Conservation (phyloP, 495 filamentous ascomycete genomes). For the Aspergillus bertholletiae region DNA sequence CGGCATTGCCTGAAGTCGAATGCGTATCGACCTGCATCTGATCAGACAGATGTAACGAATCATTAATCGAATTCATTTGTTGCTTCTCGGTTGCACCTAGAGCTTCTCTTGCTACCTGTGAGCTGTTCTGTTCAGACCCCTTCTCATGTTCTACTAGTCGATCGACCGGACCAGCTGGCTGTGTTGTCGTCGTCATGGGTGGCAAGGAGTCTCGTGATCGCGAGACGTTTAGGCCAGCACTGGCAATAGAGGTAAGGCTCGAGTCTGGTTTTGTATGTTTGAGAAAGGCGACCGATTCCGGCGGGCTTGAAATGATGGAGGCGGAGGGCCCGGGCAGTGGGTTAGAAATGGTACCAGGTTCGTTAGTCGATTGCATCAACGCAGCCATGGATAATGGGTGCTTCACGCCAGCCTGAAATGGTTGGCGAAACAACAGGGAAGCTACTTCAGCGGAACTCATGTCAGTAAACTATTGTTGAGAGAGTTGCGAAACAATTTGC, state of each 20-base stretch:
- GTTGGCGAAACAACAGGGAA: conserved; percentile 52
- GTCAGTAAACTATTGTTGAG: conserved; percentile 38
- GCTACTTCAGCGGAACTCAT: conserved; percentile 62
- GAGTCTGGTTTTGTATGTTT: conserved; percentile 42
- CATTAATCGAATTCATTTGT: conserved; percentile 22
- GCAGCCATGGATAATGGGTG: conserved; percentile 43
- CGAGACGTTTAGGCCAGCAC: conserved; percentile 44
- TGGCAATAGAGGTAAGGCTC: conserved; percentile 44
- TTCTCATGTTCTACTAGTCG: conserved; percentile 32
- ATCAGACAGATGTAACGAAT: conserved; percentile 33
- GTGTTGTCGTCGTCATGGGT: conserved; percentile 28
- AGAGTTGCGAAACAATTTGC: background rate
- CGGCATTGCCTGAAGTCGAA: conserved; percentile 19
- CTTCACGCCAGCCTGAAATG: conserved; percentile 32
- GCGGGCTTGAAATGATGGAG: conserved; percentile 26
- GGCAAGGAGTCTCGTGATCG: conserved; percentile 32
- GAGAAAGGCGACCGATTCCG: conserved; percentile 31
- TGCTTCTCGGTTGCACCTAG: conserved; percentile 42
- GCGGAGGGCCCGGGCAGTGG: conserved; percentile 27
- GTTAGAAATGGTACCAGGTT: conserved; percentile 40
- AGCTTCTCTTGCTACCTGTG: conserved; percentile 43
- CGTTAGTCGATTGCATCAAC: conserved; percentile 46
- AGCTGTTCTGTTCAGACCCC: conserved; percentile 37
- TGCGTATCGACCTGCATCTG: conserved; percentile 46
- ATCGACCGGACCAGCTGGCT: conserved; percentile 24